phyloP scores from a whole-genome alignment of 1,284 basidiomycete genomes.

The Trichosporon inkin region DNA sequence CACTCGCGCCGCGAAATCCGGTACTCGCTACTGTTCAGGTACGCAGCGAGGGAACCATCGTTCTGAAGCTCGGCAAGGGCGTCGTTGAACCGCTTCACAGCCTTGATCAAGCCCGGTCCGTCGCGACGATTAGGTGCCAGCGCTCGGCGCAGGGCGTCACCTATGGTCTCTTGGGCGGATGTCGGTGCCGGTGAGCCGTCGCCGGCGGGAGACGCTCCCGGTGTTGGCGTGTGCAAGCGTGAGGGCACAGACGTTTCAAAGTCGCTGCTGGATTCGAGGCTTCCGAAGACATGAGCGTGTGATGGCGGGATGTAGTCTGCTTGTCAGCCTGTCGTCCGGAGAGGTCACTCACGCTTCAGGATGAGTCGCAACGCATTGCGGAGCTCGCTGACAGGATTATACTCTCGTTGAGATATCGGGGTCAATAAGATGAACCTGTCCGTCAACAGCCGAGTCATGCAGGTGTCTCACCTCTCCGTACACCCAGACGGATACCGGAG shows the following conservation, averaged over 20 bases:
- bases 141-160: slow-evolving; percentile 54
- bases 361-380: slow-evolving; percentile 39
- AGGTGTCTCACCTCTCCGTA: slow-evolving; percentile 38
- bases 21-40: slow-evolving; percentile 26
- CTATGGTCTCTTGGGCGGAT: slow-evolving; percentile 48
- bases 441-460: not conserved
- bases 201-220: slow-evolving; percentile 27
- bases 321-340: not conserved
- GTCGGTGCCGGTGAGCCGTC: slow-evolving; percentile 17
- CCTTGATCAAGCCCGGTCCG: slow-evolving; percentile 53
- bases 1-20: slow-evolving; percentile 47
- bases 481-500: slow-evolving; percentile 51
- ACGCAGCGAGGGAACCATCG: slow-evolving; percentile 38
- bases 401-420: slow-evolving; percentile 47
- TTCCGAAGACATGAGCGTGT: slow-evolving; percentile 41
- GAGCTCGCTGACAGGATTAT: slow-evolving; percentile 51
- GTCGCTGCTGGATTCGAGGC: slow-evolving; percentile 24
- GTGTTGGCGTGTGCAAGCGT: slow-evolving; percentile 21
- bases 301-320: slow-evolving; percentile 43
- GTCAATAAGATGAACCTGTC: slow-evolving; percentile 48
- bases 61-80: slow-evolving; percentile 49
- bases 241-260: slow-evolving; percentile 19
- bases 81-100: slow-evolving; percentile 54
- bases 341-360: slow-evolving; percentile 38
- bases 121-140: slow-evolving; percentile 52